Conservation (phyloP, 176 grass and related monocot genomes). For the Oryza glaberrima region DNA sequence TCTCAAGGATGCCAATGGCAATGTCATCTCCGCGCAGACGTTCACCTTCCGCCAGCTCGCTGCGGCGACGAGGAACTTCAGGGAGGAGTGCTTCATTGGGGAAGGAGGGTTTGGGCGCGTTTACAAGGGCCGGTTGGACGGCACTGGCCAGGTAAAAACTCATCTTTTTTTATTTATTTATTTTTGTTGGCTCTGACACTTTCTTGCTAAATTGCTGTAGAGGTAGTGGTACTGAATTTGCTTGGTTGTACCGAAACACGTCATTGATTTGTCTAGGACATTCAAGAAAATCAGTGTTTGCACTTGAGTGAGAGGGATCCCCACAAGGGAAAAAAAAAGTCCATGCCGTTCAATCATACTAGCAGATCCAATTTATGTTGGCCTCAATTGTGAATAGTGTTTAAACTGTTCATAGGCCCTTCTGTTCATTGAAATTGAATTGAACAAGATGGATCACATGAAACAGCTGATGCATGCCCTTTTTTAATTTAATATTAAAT, state of each 20-base stretch:
- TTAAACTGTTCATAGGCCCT: slow-evolving; percentile 19
- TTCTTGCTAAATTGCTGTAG: slow-evolving; percentile 46
- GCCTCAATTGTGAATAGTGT: slow-evolving; percentile 20
- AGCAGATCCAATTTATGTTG: slow-evolving; percentile 35
- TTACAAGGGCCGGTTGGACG: slow-evolving; percentile 78
- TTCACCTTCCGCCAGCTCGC: slow-evolving; percentile 93
- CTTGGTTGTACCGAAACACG: slow-evolving; percentile 32
- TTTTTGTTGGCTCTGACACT: background rate
- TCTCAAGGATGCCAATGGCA: slow-evolving; percentile 57
- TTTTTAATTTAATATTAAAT: background rate
- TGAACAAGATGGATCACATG: slow-evolving; percentile 33
- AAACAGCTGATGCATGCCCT: slow-evolving; percentile 27
- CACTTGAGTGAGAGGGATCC: slow-evolving; percentile 52
- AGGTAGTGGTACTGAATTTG: slow-evolving; percentile 34
- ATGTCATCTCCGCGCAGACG: slow-evolving; percentile 65
- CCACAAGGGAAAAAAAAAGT: slow-evolving; percentile 49
- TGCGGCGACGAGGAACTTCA: slow-evolving; percentile 76
- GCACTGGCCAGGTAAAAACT: slow-evolving; percentile 63
- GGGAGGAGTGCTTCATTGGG: slow-evolving; percentile 79
- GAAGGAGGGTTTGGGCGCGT: slow-evolving; percentile 94
- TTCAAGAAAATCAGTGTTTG: slow-evolving; percentile 38
- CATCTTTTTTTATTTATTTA: background rate
- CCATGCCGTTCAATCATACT: slow-evolving; percentile 30
- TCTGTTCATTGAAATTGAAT: slow-evolving; percentile 27
- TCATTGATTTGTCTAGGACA: slow-evolving; percentile 52